Evolutionary conservation across 2,329 filamentous ascomycete species (phyloP).

Genomic region (Trichoderma gracile): DNA sequence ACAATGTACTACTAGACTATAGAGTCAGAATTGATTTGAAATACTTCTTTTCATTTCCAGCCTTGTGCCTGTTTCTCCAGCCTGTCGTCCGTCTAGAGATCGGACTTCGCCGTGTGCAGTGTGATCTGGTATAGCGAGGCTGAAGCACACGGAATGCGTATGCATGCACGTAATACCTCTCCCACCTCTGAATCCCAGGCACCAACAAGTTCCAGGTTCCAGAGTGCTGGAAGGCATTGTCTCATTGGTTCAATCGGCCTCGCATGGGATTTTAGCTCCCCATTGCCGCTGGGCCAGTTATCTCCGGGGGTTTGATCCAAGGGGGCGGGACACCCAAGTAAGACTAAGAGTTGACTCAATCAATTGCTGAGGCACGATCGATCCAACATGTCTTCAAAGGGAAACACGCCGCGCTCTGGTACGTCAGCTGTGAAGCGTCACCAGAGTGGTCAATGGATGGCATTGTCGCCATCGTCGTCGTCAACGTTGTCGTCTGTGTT

Average conservation of each 20-base stretch:
- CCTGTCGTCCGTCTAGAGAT: not conserved
- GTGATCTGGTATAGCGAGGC: not conserved
- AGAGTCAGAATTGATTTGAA: not conserved
- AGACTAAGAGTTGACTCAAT: not conserved
- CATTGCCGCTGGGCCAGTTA: conserved; percentile 19
- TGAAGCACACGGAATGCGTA: conserved; percentile 4
- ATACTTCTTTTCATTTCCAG: not conserved
- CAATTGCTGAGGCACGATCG: not conserved
- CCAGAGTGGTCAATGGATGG: too few relatives aligned
- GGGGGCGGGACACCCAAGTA: not conserved
- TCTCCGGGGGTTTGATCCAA: conserved; percentile 8
- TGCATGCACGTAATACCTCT: not conserved
- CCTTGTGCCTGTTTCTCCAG: not conserved
- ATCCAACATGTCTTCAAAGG: not conserved
- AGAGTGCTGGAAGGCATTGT: not conserved
- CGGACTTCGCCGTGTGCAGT: not conserved
- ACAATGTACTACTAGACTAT: conserved; percentile 9
- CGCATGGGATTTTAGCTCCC: not conserved
- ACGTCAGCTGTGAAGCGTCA: not conserved
- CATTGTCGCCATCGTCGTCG: not conserved
- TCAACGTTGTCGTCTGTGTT: not conserved
- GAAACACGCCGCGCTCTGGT: not conserved
- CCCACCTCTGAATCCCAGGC: not conserved
- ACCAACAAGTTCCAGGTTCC: not conserved
- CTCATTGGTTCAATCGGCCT: conserved; percentile 7